Evolutionary conservation across 2,329 filamentous ascomycete species (phyloP).

Genomic region (Parasarocladium wereldwijsianum): DNA sequence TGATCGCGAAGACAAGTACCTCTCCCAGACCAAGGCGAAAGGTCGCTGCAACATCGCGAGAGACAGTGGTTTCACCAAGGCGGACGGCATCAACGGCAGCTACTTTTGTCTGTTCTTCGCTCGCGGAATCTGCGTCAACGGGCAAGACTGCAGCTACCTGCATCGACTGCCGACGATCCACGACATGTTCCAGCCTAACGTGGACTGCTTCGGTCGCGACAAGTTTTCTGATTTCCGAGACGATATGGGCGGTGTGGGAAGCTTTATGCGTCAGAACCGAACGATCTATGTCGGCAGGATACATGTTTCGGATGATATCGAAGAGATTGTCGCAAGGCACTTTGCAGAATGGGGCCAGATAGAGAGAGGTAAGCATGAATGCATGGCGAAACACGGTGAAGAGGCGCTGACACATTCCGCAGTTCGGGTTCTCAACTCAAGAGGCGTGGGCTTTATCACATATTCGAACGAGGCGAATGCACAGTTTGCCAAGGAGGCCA

Average conservation of each 20-base stretch:
- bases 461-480: conserved; percentile 83
- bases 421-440: conserved; percentile 68
- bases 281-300: conserved; percentile 90
- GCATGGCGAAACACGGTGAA: neutral
- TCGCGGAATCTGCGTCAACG: conserved; percentile 67
- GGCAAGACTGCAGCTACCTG: conserved; percentile 85
- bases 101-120: conserved; percentile 93
- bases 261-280: conserved; percentile 84
- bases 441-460: conserved; percentile 90
- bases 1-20: conserved; percentile 82
- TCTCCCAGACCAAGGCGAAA: conserved; percentile 67
- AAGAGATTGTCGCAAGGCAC: conserved; percentile 87
- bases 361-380: conserved; percentile 44
- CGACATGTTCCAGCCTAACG: conserved; percentile 84
- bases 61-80: conserved; percentile 66
- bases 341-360: conserved; percentile 95
- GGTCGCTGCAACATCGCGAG: conserved; percentile 75
- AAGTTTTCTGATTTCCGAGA: conserved; percentile 88
- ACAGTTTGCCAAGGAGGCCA: conserved; percentile 86
- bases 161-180: conserved; percentile 77
- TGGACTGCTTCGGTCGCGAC: conserved; percentile 82
- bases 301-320: conserved; percentile 91
- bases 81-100: conserved; percentile 60
- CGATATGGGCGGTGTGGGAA: conserved; percentile 94
- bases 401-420: conserved; percentile 4